Percentiles rank a stretch among this genome's conserved stretches.
phyloP scores from a whole-genome alignment of 345 rosid genomes.

The Salix purpurea region DNA sequence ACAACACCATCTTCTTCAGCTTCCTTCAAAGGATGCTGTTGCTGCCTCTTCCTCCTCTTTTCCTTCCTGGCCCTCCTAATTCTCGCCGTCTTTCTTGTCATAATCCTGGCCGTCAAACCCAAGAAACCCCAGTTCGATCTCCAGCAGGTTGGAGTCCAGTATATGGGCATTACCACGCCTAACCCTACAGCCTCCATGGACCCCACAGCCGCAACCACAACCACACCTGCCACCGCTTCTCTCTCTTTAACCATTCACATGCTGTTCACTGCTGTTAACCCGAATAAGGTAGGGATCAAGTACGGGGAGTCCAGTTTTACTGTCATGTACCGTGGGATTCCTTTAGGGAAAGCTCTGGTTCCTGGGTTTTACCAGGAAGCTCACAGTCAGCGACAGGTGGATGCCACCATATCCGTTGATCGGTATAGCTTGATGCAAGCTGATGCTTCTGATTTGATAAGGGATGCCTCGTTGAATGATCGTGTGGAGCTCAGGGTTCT shows the following conservation, averaged over 20 bases:
- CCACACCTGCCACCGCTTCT: slow-evolving; percentile 38
- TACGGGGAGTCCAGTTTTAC: slow-evolving; percentile 92
- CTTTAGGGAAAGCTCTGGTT: slow-evolving; percentile 80
- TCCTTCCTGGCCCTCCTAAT: slow-evolving; percentile 72
- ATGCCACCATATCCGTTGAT: slow-evolving; percentile 75
- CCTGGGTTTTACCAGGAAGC: slow-evolving; percentile 92
- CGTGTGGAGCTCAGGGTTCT: slow-evolving; percentile 72
- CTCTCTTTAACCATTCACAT: slow-evolving; percentile 66
- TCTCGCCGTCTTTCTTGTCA: slow-evolving; percentile 64
- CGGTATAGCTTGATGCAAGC: slow-evolving; percentile 80
- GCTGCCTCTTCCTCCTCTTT: slow-evolving; percentile 87
- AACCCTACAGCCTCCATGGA: slow-evolving; percentile 40
- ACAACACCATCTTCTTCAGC: slow-evolving; percentile 49
- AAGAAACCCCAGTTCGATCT: slow-evolving; percentile 98
- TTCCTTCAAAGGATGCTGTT: slow-evolving; percentile 92
- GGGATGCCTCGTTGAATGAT: slow-evolving; percentile 84
- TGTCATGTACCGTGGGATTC: slow-evolving; percentile 90
- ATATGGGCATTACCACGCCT: slow-evolving; percentile 70
- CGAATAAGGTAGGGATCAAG: slow-evolving; percentile 94
- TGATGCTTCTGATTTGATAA: slow-evolving; percentile 64
- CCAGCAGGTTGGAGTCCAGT: slow-evolving; percentile 86
- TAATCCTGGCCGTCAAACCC: slow-evolving; percentile 90
- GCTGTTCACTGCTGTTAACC: slow-evolving; percentile 87
- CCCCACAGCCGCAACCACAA: slow-evolving; percentile 19
- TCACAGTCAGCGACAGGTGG: slow-evolving; percentile 67